phyloP scores from a whole-genome alignment of 2,329 filamentous ascomycete species.

The Atkinsonella hypoxylon region DNA sequence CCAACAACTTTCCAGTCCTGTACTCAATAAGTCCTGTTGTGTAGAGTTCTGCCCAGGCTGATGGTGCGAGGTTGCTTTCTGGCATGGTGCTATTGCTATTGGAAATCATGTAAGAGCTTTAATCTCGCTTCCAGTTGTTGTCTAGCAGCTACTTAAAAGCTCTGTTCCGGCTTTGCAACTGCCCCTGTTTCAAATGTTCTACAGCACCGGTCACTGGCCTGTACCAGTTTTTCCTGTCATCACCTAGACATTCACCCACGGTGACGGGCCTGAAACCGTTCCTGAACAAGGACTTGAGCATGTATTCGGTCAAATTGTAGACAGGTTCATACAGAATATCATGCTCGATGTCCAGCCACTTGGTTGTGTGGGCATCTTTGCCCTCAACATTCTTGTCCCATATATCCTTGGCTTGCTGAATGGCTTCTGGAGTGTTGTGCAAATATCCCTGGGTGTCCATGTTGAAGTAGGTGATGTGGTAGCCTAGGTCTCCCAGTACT shows the following conservation, averaged over 20 bases:
- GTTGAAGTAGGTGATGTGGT: constrained; percentile 48
- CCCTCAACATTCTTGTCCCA: constrained; percentile 26
- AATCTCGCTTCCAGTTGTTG: neutral
- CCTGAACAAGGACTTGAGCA: constrained; percentile 26
- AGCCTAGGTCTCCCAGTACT: constrained; percentile 33
- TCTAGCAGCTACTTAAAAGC: too few species aligned
- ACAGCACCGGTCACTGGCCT: neutral
- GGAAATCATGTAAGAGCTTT: neutral
- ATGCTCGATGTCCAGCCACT: constrained; percentile 42
- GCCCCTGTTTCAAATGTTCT: too few species aligned
- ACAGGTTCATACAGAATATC: constrained; percentile 35
- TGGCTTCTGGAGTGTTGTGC: constrained; percentile 35
- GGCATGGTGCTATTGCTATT: too few species aligned
- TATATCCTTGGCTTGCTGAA: constrained; percentile 31
- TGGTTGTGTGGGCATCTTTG: constrained; percentile 11
- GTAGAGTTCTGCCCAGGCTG: neutral
- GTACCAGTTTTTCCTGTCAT: constrained; percentile 1
- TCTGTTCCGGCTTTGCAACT: too few species aligned
- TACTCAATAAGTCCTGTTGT: neutral
- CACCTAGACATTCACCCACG: constrained; percentile 13
- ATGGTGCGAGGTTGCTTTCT: neutral
- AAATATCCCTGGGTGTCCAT: constrained; percentile 50
- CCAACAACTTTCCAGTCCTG: too few species aligned
- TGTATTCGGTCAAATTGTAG: constrained; percentile 29
- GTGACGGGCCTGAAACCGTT: constrained; percentile 36